Evolutionary conservation across 352 stramenopile genomes (phyloP), one percentile per base, ranked within the genome.

Genomic region (Discostella stelligera): DNA sequence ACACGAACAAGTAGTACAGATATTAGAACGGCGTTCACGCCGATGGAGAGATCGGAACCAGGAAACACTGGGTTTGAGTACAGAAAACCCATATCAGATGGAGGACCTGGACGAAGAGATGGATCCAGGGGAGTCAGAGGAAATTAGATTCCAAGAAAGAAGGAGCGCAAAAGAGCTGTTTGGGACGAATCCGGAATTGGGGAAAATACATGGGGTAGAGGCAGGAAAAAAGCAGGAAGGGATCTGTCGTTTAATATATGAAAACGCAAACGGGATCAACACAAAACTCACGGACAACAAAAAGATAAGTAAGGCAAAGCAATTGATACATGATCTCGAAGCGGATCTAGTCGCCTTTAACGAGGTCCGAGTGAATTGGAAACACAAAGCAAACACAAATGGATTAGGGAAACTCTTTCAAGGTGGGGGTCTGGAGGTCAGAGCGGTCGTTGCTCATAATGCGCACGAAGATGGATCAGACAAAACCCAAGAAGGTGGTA

Each of bases 261-360:
- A 74, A 20, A 74, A 74, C 21, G 13, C 48, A 1, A 74, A 74
- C 25, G 53, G 66, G 10, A 14, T 74, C 4, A 11, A 32, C 5
- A 37, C 32, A n/a, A 56, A 9, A 9, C 7, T 74, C 8, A 41
- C 6, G 0, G 44, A 18, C 5, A 74, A 65, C 39, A 54, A 66
- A 9, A 66, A 74, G 32, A 37, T 74, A 9, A 54, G 66, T 0
- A 74, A 66, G 54, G 41, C 41, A 30, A 74, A 61, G 37, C 5
- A 66, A 7, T 1, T 73, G 9, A 73, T 65, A 16, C 10, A 71
- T 53, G 49, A 48, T 25, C 9, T 71, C 8, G 27, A 71, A 30
- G 49, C 48, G 13, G 63, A 61, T 52, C 30, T 71, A 39, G 63
- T 55, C 1, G 49, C 39, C n/a, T 71, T 50, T 23, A 71, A 61